Evolutionary conservation across 2,329 filamentous ascomycete species (phyloP).

Genomic region (Ascosphaera apis): DNA sequence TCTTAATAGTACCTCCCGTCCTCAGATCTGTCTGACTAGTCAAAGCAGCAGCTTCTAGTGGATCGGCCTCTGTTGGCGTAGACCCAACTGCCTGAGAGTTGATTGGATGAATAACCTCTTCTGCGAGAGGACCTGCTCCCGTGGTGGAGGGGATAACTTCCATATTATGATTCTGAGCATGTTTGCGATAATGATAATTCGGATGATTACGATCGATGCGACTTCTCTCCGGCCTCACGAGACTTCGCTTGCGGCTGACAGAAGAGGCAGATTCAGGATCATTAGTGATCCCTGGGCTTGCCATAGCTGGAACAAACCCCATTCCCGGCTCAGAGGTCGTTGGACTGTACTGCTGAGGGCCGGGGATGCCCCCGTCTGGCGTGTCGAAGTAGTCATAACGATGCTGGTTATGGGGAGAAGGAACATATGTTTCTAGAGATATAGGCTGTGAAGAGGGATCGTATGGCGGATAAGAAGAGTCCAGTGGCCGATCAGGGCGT

Average conservation of each 20-base stretch:
- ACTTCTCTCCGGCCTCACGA: slow-evolving; percentile 73
- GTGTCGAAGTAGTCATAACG: neutral
- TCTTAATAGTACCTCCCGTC: neutral
- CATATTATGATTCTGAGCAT: slow-evolving; percentile 61
- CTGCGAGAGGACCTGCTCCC: slow-evolving; percentile 68
- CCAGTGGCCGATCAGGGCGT: neutral
- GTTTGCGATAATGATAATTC: slow-evolving; percentile 87
- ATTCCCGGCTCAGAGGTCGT: neutral
- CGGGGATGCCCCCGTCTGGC: neutral
- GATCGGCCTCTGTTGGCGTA: no score
- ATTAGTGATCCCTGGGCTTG: neutral
- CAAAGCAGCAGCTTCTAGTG: neutral
- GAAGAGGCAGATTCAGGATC: neutral
- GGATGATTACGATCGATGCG: slow-evolving; percentile 70
- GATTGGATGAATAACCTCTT: slow-evolving; percentile 20
- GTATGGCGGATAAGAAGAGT: neutral
- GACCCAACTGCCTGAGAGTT: no score
- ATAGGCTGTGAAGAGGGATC: neutral
- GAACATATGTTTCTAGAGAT: neutral
- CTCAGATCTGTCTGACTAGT: neutral
- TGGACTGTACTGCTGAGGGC: neutral
- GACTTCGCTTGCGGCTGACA: slow-evolving; percentile 53
- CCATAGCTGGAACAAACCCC: neutral
- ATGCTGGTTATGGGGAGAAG: neutral
- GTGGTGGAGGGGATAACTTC: slow-evolving; percentile 72